Conservation (phyloP, 164 flowering plant genomes). For the Vitis riparia region DNA sequence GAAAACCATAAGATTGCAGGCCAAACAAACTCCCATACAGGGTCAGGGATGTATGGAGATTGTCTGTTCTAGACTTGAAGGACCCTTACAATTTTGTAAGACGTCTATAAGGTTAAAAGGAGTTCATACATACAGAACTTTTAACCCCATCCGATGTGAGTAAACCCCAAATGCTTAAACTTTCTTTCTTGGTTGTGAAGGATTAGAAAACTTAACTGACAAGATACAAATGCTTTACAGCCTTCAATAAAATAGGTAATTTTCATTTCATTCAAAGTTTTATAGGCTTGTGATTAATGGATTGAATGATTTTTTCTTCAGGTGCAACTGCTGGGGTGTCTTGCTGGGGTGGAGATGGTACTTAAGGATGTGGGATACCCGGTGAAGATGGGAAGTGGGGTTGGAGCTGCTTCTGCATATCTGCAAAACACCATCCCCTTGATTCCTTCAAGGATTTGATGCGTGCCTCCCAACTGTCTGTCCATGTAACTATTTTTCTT, state of each 20-base stretch:
- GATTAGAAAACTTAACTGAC: not conserved
- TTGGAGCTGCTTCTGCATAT: conserved; percentile 82
- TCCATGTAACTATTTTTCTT: conserved; percentile 23
- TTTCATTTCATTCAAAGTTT: not conserved
- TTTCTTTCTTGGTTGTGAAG: too few relatives aligned
- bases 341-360: conserved; percentile 96
- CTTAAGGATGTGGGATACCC: conserved; percentile 94
- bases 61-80: too few relatives aligned
- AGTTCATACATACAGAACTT: too few relatives aligned
- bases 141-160: too few relatives aligned
- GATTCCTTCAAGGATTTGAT: conserved; percentile 85
- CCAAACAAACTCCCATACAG: too few relatives aligned
- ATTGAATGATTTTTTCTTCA: conserved; percentile 20
- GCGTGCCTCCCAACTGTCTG: not conserved
- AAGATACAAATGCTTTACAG: not conserved
- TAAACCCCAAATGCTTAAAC: too few relatives aligned
- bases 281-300: too few relatives aligned
- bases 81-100: too few relatives aligned
- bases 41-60: too few relatives aligned
- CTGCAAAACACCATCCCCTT: conserved; percentile 72
- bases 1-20: not conserved
- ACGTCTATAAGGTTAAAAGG: too few relatives aligned
- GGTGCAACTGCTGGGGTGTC: conserved; percentile 93
- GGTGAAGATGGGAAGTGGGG: conserved; percentile 88
- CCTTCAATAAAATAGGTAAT: not conserved